These are phyloP conservation scores for Cicer pinnatifidum DNA, from an alignment of 306 rosid species.

Conservation along the genomic window DNA sequence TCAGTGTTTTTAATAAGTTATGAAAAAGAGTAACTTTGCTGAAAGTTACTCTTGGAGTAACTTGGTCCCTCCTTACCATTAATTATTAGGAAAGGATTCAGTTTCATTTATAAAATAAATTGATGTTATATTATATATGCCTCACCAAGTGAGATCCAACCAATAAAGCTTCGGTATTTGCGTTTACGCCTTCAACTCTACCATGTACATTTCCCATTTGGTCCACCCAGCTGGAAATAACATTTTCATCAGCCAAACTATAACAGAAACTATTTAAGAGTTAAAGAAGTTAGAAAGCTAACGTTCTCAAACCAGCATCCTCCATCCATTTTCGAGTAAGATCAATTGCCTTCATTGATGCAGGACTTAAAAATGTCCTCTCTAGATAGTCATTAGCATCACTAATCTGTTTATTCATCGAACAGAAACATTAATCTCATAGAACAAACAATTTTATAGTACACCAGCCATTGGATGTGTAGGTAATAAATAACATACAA, in stretches of 20 bases:
- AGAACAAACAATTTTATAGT: conserved; percentile 17
- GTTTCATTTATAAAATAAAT: neutral
- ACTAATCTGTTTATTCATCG: conserved; percentile 62
- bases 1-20: no score
- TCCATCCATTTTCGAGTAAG: conserved; percentile 84
- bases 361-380: conserved; percentile 93
- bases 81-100: conserved; percentile 36
- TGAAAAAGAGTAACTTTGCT: no score
- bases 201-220: conserved; percentile 87
- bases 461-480: neutral
- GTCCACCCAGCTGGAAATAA: conserved; percentile 85
- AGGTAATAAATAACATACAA: neutral
- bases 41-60: no score
- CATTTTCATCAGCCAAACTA: conserved; percentile 49
- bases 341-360: conserved; percentile 70
- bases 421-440: conserved; percentile 43
- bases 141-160: conserved; percentile 91
- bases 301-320: conserved; percentile 97
- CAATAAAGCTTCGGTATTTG: conserved; percentile 70
- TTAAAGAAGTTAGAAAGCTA: conserved; percentile 54
- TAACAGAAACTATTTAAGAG: conserved; percentile 31
- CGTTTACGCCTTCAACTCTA: conserved; percentile 76
- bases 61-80: neutral
- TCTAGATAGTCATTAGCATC: conserved; percentile 79
- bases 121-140: conserved; percentile 19